A percentile compares a stretch with the other conserved stretches of the same genome.
phyloP scores from a whole-genome alignment of 2,329 filamentous ascomycete genomes.

The Neofusicoccum kwambonambiense region DNA sequence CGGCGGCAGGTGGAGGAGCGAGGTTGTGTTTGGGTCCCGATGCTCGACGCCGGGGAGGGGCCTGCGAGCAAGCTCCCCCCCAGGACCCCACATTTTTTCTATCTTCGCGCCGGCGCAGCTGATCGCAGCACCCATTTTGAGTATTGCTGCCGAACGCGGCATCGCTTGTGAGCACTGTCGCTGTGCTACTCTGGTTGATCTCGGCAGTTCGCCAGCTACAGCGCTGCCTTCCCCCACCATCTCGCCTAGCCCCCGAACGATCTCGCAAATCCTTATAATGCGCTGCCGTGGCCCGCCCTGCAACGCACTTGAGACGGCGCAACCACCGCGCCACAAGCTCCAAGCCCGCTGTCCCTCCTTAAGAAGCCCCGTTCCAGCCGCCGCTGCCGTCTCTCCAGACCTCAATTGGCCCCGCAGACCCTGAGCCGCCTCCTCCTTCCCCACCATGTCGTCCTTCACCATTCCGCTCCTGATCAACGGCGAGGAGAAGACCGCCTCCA shows the following conservation, averaged over 20 bases:
- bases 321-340: background rate
- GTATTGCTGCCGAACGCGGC: no score
- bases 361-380: background rate
- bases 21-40: background rate
- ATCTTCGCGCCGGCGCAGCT: background rate
- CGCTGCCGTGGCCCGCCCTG: background rate
- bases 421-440: background rate
- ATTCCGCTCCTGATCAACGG: constrained; percentile 51
- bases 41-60: background rate
- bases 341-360: background rate
- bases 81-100: background rate
- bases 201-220: constrained; percentile 4
- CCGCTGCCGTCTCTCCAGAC: background rate
- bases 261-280: background rate
- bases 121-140: background rate
- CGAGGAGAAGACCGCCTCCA: constrained; percentile 47
- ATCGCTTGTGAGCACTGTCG: background rate
- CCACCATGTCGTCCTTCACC: constrained; percentile 25
- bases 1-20: background rate
- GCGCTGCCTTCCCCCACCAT: background rate
- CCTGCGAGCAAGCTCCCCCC: background rate
- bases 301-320: background rate
- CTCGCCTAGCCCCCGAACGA: background rate
- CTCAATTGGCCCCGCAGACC: background rate
- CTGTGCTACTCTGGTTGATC: background rate